Evolutionary conservation across 352 stramenopile species (phyloP).

Genomic region (Phytopythium delawarense): DNA sequence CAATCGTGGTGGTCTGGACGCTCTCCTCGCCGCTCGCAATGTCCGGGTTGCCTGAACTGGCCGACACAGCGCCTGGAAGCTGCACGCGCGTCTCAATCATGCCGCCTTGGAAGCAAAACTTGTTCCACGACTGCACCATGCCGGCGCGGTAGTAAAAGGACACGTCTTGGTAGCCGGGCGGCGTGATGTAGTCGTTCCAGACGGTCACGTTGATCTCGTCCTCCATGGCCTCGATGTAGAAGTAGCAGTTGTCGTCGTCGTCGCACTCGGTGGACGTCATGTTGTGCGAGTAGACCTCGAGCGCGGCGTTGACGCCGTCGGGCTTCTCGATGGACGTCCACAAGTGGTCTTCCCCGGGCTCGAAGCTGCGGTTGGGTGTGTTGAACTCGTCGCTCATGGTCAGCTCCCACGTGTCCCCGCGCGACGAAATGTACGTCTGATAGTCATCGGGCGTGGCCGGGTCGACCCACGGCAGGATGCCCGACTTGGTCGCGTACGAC

Average conservation of each 20-base stretch:
- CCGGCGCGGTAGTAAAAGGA: constrained; percentile 51
- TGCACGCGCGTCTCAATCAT: constrained; percentile 87
- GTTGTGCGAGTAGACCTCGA: constrained; percentile 90
- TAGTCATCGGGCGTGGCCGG: constrained; percentile 22
- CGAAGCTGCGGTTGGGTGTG: constrained; percentile 54
- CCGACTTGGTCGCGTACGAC: constrained; percentile 26
- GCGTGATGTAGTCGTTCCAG: constrained; percentile 55
- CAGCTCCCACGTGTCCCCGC: constrained; percentile 52
- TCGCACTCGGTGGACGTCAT: constrained; percentile 49
- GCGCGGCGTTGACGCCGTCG: constrained; percentile 72
- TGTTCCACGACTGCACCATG: constrained; percentile 92
- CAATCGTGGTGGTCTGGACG: constrained; percentile 11
- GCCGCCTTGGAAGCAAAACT: constrained; percentile 93
- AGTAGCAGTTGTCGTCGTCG: constrained; percentile 39
- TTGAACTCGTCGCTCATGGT: constrained; percentile 77
- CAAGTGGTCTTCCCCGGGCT: constrained; percentile 83
- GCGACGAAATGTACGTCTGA: constrained; percentile 29
- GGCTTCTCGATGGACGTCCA: constrained; percentile 79
- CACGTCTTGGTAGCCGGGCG: constrained; percentile 21
- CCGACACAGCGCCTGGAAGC: constrained; percentile 71
- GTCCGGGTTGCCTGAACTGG: constrained; percentile 36
- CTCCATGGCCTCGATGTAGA: constrained; percentile 35
- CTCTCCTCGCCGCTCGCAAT: constrained; percentile 19
- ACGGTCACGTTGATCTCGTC: constrained; percentile 33
- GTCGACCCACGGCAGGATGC: constrained; percentile 33